Base-by-base conservation (phyloP, 768 basidiomycete genomes). In the Lentinula sp. region DNA sequence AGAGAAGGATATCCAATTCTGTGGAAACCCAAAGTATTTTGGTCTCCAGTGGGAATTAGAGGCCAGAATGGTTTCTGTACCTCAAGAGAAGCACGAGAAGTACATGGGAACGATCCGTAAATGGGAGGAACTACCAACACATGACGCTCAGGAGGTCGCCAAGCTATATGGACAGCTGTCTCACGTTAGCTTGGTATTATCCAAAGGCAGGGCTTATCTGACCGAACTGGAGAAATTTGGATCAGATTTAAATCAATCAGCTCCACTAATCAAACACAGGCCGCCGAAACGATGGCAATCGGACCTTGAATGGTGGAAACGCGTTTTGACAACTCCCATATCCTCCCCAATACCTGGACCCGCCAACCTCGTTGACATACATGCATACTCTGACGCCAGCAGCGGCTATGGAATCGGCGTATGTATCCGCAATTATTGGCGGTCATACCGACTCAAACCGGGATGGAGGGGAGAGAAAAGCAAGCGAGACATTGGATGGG, bases 41-140 rank as follows among this genome's bases (percentile, higher is more conserved):
- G 73, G 78, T 4, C 75, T 78, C 63, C 15, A 65, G 23, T 79
- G 76, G 77, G 67, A 77, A 53, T 42, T 76, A 5, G 54, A n/a
- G 1, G 1, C 11, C 9, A 39, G 61, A 11, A 56, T 62, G 0
- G 76, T 75, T 0, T 31, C 65, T 0, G 57, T 78, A 0, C 65
- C 70, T 0, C 2, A 35, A 2, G 66, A 64, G 37, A 78, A 79
- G 61, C 34, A 64, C 0, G 0, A 0, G 0, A 57, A 65, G 1
- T 63, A 72, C 7, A 13, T 37, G 10, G n/a, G 35, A 0, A 57
- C 69, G 0, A 3, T 74, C 0, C 39, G 8, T 11, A 5, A 16
- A 7, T 71, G 69, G 68, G 18, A 8, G 0, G 13, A 31, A 0
- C 52, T 7, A 2, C 34, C 18, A 7, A 32, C 18, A 0, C 66